phyloP scores from a whole-genome alignment of 1,284 basidiomycete species.

The Melampsora americana region DNA sequence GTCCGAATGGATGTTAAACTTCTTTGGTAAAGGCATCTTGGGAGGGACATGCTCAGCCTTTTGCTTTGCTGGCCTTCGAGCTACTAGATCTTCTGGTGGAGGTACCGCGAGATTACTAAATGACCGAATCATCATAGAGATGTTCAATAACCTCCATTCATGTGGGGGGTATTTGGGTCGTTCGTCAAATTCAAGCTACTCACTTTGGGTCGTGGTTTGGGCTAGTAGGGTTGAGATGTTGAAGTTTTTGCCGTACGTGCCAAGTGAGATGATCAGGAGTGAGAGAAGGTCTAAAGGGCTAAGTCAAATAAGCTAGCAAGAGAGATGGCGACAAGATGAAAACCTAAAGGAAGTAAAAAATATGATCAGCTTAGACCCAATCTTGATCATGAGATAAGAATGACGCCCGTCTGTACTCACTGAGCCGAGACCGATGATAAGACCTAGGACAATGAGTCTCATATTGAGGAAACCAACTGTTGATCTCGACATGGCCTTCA shows the following conservation, averaged over 20 bases:
- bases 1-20: not conserved
- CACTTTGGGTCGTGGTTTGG: slow-evolving; percentile 7
- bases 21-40: slow-evolving; percentile 10
- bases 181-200: not conserved
- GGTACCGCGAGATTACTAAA: not conserved
- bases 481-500: too few species aligned
- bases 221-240: not conserved
- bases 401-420: not conserved
- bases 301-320: not conserved
- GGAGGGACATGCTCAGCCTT: not conserved
- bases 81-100: slow-evolving; percentile 8
- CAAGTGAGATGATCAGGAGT: slow-evolving; percentile 2
- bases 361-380: not conserved
- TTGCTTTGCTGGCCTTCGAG: not conserved
- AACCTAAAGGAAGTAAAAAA: not conserved
- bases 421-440: not conserved
- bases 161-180: not conserved
- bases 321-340: not conserved
- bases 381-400: not conserved
- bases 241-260: slow-evolving; percentile 10
- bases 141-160: too few species aligned
- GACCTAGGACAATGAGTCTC: not conserved
- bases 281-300: not conserved
- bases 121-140: not conserved
- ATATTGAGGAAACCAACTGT: not conserved